Conservation (phyloP, 1,284 basidiomycete species). For the Cryptococcus depauperatus region DNA sequence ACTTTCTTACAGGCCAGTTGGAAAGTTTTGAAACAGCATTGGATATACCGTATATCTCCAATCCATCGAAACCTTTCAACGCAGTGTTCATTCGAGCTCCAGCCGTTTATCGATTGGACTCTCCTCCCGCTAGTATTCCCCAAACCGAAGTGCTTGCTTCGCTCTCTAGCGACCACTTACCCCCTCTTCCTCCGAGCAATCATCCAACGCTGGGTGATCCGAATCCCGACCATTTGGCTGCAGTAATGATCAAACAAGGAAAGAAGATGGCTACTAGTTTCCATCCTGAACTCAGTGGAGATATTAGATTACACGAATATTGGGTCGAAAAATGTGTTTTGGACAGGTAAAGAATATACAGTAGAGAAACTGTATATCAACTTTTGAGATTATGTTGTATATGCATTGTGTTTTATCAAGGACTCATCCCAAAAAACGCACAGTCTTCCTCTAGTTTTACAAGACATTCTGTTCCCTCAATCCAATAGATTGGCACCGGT, state of each 20-base stretch:
- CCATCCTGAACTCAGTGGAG: slow-evolving; percentile 86
- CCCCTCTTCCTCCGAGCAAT: slow-evolving; percentile 43
- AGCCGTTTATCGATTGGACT: slow-evolving; percentile 25
- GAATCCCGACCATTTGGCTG: slow-evolving; percentile 51
- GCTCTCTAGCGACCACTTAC: slow-evolving; percentile 56
- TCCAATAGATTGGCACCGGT: too few relatives aligned
- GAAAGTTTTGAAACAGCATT: slow-evolving; percentile 84
- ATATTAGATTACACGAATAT: slow-evolving; percentile 74
- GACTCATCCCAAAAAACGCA: not conserved
- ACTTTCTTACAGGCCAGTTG: slow-evolving; percentile 42
- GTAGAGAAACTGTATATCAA: not conserved
- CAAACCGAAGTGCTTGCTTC: slow-evolving; percentile 56
- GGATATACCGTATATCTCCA: slow-evolving; percentile 56
- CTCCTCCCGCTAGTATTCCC: not conserved
- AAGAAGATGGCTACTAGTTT: slow-evolving; percentile 80
- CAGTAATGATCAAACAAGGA: slow-evolving; percentile 82
- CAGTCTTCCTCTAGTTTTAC: too few relatives aligned
- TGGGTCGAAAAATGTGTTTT: slow-evolving; percentile 41
- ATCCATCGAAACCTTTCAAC: slow-evolving; percentile 61
- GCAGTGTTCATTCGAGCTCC: slow-evolving; percentile 96
- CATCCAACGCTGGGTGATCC: slow-evolving; percentile 31
- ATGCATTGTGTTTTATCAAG: too few relatives aligned
- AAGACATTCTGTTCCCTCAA: too few relatives aligned
- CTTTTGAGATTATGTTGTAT: too few relatives aligned
- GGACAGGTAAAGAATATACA: slow-evolving; percentile 12